Conservation (phyloP, 129 eudicot species). For the Artemisia annua region DNA sequence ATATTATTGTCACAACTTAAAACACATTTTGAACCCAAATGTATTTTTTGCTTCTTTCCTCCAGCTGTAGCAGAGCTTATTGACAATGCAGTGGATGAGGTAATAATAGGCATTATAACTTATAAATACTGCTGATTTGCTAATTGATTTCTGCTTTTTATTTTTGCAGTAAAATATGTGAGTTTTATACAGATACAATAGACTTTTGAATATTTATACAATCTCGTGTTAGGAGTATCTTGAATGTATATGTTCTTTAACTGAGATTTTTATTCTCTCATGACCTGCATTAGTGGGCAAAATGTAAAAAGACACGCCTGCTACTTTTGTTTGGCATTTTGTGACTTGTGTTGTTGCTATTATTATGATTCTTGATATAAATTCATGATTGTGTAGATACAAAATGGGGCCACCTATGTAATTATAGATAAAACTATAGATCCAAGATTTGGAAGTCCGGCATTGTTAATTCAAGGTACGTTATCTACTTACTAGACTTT, state of each 20-base stretch:
- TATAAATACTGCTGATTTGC: neutral
- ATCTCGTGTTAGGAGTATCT: too few relatives aligned
- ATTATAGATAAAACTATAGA: slow-evolving; percentile 61
- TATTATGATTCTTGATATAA: slow-evolving; percentile 15
- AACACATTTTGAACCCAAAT: slow-evolving; percentile 9
- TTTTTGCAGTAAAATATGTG: too few relatives aligned
- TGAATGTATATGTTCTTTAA: neutral
- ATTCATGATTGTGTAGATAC: slow-evolving; percentile 53
- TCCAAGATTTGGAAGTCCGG: slow-evolving; percentile 76
- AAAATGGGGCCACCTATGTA: slow-evolving; percentile 82
- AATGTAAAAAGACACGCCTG: neutral
- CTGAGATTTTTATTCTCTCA: neutral
- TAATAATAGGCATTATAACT: slow-evolving; percentile 18
- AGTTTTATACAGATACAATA: too few relatives aligned
- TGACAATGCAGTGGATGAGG: slow-evolving; percentile 97
- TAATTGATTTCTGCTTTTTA: too few relatives aligned
- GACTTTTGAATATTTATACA: too few relatives aligned
- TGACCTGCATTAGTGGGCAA: neutral
- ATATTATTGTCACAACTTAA: neutral
- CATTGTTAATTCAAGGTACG: slow-evolving; percentile 81
- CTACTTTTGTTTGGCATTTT: slow-evolving; percentile 8
- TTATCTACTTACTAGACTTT: neutral
- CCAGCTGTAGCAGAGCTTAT: slow-evolving; percentile 93
- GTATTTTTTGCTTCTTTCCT: slow-evolving; percentile 16
- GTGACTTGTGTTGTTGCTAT: slow-evolving; percentile 1